Evolutionary conservation across 371 early-diverging fungal genomes (phyloP).

Genomic region (Furculomyces boomerangus): DNA sequence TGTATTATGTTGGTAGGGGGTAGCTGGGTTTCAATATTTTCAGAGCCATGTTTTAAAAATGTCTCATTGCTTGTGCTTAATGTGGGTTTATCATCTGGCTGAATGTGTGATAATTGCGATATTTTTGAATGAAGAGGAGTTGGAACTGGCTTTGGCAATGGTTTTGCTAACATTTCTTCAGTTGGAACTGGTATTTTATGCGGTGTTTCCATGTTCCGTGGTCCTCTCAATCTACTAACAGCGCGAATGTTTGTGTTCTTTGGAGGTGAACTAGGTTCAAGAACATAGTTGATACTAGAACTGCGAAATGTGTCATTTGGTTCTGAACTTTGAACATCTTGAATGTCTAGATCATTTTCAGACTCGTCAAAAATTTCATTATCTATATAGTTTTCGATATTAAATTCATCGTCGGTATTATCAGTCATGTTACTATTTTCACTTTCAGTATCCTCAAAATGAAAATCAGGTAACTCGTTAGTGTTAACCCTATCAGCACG

Average conservation of each 20-base stretch:
- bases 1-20: neutral
- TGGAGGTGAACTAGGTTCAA: neutral
- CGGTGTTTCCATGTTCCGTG: neutral
- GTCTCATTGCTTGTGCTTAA: neutral
- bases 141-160: too few species aligned
- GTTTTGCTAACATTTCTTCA: too few species aligned
- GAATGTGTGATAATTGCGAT: too few species aligned
- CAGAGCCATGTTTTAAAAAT: neutral
- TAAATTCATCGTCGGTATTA: neutral
- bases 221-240: neutral
- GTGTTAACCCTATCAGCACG: too few species aligned
- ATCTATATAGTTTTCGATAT: neutral
- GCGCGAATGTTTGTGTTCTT: too few species aligned
- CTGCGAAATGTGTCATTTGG: neutral
- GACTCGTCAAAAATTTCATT: neutral
- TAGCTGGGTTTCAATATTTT: neutral
- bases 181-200: too few species aligned
- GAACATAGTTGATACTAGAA: neutral
- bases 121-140: too few species aligned
- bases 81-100: neutral
- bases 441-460: too few species aligned
- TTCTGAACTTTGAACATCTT: neutral
- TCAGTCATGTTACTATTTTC: too few species aligned
- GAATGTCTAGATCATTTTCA: neutral
- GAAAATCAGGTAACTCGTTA: too few species aligned